Evolutionary conservation across 2,329 filamentous ascomycete species (phyloP).

Genomic region (Cladosporium phlei): DNA sequence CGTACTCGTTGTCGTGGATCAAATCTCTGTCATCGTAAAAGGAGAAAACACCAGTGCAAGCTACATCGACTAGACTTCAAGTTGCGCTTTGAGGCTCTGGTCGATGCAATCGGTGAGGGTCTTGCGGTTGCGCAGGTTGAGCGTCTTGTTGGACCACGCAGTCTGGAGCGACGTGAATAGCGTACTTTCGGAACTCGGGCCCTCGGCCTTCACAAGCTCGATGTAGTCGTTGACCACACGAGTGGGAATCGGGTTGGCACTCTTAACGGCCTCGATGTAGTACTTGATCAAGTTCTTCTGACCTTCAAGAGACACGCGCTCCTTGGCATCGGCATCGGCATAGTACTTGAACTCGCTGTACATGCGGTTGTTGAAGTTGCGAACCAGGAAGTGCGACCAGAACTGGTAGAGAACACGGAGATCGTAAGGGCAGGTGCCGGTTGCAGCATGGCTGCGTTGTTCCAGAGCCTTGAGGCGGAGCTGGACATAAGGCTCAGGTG

Average conservation of each 20-base stretch:
- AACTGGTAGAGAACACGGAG: conserved; percentile 68
- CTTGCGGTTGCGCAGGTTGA: conserved; percentile 54
- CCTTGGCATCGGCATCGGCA: conserved; percentile 59
- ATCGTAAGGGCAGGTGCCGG: conserved; percentile 48
- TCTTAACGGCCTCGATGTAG: conserved; percentile 56
- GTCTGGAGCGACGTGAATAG: conserved; percentile 50
- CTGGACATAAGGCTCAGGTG: conserved; percentile 45
- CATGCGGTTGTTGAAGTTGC: conserved; percentile 70
- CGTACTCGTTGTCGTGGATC: too few relatives aligned
- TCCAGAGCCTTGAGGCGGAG: conserved; percentile 48
- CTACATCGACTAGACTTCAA: too few relatives aligned
- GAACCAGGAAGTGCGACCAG: conserved; percentile 68
- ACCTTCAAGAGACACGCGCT: conserved; percentile 51
- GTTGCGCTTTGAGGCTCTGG: conserved; percentile 46
- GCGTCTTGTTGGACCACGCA: conserved; percentile 50
- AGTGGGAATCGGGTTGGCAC: conserved; percentile 48
- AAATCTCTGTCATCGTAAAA: too few relatives aligned
- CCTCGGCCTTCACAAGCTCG: conserved; percentile 49
- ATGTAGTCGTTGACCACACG: conserved; percentile 53
- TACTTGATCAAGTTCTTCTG: conserved; percentile 61
- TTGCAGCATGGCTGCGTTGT: conserved; percentile 43
- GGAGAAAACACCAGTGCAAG: too few relatives aligned
- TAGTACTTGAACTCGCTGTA: conserved; percentile 68
- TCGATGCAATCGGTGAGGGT: conserved; percentile 51
- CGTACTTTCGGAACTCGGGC: conserved; percentile 34